Conservation (phyloP, 2,329 filamentous ascomycete genomes). For the Cryphonectria carpinicola region DNA sequence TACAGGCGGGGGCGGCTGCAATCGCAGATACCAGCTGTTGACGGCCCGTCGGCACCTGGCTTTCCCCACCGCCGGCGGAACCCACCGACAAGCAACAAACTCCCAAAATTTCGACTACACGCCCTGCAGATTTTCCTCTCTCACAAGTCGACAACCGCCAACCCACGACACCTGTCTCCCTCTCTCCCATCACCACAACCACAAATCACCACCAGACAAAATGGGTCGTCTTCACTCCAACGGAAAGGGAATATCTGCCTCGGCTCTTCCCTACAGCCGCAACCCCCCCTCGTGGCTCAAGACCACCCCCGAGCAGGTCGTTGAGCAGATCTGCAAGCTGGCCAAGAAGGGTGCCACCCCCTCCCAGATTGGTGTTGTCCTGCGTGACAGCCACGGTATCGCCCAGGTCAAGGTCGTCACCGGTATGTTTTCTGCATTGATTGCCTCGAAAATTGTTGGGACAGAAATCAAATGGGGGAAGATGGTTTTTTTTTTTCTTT, state of each 20-base stretch:
- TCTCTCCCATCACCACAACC: conserved; percentile 29
- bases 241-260: conserved; percentile 98
- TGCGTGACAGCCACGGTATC: conserved; percentile 97
- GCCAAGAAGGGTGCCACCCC: conserved; percentile 98
- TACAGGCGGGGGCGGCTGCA: neutral
- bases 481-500: neutral
- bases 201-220: conserved; percentile 47
- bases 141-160: conserved; percentile 30
- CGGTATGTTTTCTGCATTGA: conserved; percentile 62
- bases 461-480: neutral
- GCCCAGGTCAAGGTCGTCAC: conserved; percentile 98
- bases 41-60: neutral
- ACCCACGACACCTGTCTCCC: conserved; percentile 35
- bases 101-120: conserved; percentile 21
- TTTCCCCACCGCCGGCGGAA: neutral
- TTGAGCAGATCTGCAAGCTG: conserved; percentile 99
- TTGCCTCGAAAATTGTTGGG: neutral
- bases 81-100: conserved; percentile 14
- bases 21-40: neutral
- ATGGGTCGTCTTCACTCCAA: conserved; percentile 99
- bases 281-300: conserved; percentile 93
- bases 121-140: conserved; percentile 26
- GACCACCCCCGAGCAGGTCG: conserved; percentile 97
- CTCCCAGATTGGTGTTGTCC: conserved; percentile 98
- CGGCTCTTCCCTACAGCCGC: conserved; percentile 96